Base-by-base conservation (phyloP, 2,329 filamentous ascomycete genomes). In the Lachnellula hyalina region DNA sequence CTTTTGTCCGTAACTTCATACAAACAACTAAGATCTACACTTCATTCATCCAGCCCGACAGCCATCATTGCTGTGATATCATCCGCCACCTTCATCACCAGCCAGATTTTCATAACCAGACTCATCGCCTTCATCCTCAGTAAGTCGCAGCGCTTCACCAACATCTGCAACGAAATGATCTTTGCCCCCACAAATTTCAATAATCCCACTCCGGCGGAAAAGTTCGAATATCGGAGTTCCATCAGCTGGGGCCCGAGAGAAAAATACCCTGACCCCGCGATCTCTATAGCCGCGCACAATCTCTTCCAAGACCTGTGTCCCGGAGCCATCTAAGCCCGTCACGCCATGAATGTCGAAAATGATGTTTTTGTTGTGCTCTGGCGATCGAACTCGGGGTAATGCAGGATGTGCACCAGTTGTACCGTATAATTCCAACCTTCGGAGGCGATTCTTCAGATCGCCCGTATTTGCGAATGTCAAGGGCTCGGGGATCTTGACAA, bases 281-380 rank as follows among this genome's bases (percentile, higher is more conserved):
- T 87, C 80, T n/a, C 85, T 77, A 69, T 97, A 97, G 32, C 77
- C 80, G 47, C 84, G 77, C 15, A 99, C 90, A 62, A 97, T 97
- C 72, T 97, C 94, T 47, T 83, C 81, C 2, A 99, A 77, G 0
- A 97, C 93, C 72, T 97, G 94, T 0, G 90, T 88, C 1, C 93
- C 94, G 0, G 91, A 96, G 5, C 91, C 94, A 68, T 99, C 94
- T 65, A 99, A 85, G 28, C 87, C 88, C 0, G 92, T 96, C 3
- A 99, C 94, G n/a, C 94, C 94, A 64, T 97, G 93, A 7, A 97
- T 91, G 69, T 99, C 94, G 66, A 99, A 97, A 59, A 99, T 91
- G 70, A 99, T 79, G 67, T 96, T 96, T 63, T 85, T 83, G 69
- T 96, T 96, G 65, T 89, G 85, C 57, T 93, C 87, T n/a, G 84